Base-by-base conservation (phyloP, 1,284 basidiomycete species). In the Pseudozyma tsukubaensis region DNA sequence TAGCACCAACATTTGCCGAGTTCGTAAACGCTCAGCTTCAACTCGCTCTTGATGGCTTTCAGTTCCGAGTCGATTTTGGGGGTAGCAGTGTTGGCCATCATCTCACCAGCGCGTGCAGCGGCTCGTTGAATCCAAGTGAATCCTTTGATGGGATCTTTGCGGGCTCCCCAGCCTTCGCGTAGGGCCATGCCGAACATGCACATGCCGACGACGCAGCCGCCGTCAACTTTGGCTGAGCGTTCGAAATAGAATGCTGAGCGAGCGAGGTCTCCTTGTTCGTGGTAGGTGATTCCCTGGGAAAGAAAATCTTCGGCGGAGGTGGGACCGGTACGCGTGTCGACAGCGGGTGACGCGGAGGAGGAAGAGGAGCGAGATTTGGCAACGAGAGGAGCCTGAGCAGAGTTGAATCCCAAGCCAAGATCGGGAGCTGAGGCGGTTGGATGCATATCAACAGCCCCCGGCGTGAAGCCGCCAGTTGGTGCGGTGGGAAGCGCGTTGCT, bases 1-100 rank as follows among this genome's bases (percentile, higher is more conserved):
- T 92, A 92, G 83, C 92, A 92, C 85, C 94, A 94, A 83, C 93
- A 94, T 84, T 94, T 92, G 1, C 92, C 94, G 7, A 96, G 91
- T 85, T 96, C 94, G 82, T 94, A 94, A 49, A 95, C 92, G 2
- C 93, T 92, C 32, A 95, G 87, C 39, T 94, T 91, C 11, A 96
- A 88, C 84, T 95, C 94, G 39, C 88, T 89, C 59, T 86, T 87
- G 18, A 88, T 87, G 0, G 87, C 87, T 35, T 85, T 85, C 9
- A 82, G 71, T 50, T 83, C 83, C 11, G 67, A 72, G 39, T 84
- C 80, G 51, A 81, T 85, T 57, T 86, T 85, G 51, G 85, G 73
- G 84, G 69, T 77, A 67, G 81, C 44, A 87, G 87, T 69, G 35
- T 47, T 61, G 43, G 93, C 92, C 64, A 94, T 86, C 82, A 94